Base-by-base conservation (phyloP, 1,284 basidiomycete genomes). In the Ustilago hordei region DNA sequence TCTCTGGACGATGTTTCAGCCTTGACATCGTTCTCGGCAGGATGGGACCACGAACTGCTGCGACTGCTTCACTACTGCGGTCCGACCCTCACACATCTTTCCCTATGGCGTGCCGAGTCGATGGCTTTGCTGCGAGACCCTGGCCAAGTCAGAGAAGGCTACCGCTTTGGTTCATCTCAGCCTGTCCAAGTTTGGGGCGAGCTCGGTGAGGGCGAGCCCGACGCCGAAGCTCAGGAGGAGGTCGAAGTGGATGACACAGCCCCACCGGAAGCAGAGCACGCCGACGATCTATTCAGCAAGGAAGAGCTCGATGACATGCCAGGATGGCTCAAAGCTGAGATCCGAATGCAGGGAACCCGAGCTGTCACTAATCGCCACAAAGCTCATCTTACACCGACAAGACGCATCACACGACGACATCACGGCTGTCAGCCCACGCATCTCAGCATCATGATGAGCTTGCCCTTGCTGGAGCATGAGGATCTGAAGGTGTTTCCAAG, bases 41-140 rank as follows among this genome's bases (percentile, higher is more conserved):
- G 84, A 31, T 85, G 84, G 84, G 84, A 85, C 43, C 66, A 80
- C 31, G 82, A 84, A 39, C 60, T 85, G 45, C 64, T 84, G 15
- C 72, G 83, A 2, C 59, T 85, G 23, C 64, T 85, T 12, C 83
- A 85, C 60, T 79, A 84, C 47, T 76, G 74, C 45, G 84, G 84
- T 5, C 78, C 81, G 0, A 55, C 73, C 13, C 65, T 85, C 31
- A 74, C 72, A 11, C 69, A 83, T 53, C 63, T 85, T 3, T 83
- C 81, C 6, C 69, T 85, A 11, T 85, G 84, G 84, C 74, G 81
- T 11, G 59, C 83, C 8, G 84, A 85, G 52, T 81, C 81, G 28
- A 72, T 79, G 41, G 79, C 80, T 12, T 48, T 85, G 34, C 74
- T 85, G 9, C 76, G 84, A 1, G 84, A 85, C 59, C 77, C 83